A percentile compares a stretch with the other conserved stretches of the same genome.
These are phyloP conservation scores for Colletotrichum lindemuthianum DNA, from an alignment of 2,329 filamentous ascomycete genomes.

Conservation along the genomic window DNA sequence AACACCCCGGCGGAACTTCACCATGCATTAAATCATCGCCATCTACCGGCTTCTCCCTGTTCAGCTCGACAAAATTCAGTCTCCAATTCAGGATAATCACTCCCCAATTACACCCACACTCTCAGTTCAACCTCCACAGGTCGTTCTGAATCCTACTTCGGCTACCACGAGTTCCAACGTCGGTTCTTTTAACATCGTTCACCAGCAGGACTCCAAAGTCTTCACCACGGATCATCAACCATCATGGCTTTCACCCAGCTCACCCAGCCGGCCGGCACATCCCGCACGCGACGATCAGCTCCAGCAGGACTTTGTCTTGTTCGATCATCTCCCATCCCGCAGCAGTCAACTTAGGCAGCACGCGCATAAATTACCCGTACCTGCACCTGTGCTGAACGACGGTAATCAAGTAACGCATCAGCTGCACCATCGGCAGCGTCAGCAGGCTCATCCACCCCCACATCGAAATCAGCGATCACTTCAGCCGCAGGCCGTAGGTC, in stretches of 20 bases:
- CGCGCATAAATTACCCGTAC: slow-evolving; percentile 48
- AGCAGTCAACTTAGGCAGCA: slow-evolving; percentile 55
- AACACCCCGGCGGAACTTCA: slow-evolving; percentile 12
- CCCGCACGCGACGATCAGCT: slow-evolving; percentile 39
- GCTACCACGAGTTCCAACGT: slow-evolving; percentile 67
- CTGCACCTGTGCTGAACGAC: slow-evolving; percentile 44
- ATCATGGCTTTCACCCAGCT: slow-evolving; percentile 83
- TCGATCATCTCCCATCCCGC: slow-evolving; percentile 63
- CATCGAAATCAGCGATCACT: slow-evolving; percentile 67
- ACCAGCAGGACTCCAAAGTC: slow-evolving; percentile 75
- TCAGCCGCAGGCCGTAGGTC: slow-evolving; percentile 68
- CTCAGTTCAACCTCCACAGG: slow-evolving; percentile 78
- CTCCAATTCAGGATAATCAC: slow-evolving; percentile 70
- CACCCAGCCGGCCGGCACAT: slow-evolving; percentile 69
- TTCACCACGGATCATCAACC: slow-evolving; percentile 85
- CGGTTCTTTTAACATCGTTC: slow-evolving; percentile 68
- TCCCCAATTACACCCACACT: slow-evolving; percentile 71
- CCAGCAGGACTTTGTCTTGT: slow-evolving; percentile 83
- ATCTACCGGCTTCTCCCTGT: slow-evolving; percentile 12
- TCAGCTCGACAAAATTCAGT: slow-evolving; percentile 30
- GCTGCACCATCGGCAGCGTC: slow-evolving; percentile 53
- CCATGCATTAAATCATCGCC: slow-evolving; percentile 29
- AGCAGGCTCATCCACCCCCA: slow-evolving; percentile 48
- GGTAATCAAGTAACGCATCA: slow-evolving; percentile 57
- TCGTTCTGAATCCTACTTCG: slow-evolving; percentile 87